phyloP scores from a whole-genome alignment of 768 basidiomycete species.

The Pulveroboletus sp. region DNA sequence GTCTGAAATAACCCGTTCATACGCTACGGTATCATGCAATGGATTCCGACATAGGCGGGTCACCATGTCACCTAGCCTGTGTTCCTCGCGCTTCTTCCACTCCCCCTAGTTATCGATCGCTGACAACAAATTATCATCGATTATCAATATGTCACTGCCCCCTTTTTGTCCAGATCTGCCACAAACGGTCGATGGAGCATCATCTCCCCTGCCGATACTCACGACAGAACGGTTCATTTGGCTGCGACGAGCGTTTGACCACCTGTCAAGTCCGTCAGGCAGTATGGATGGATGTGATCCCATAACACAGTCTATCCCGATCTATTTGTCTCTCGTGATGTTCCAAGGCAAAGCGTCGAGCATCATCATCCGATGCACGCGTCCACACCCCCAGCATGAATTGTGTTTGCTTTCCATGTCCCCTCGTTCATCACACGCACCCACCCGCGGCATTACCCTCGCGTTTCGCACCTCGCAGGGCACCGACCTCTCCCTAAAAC shows the following conservation, averaged over 20 bases:
- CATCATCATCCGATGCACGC: background rate
- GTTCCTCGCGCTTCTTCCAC: background rate
- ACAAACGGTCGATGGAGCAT: background rate
- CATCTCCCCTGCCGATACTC: background rate
- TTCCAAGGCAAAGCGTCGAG: background rate
- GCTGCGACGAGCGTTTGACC: background rate
- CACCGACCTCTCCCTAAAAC: background rate
- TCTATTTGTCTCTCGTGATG: background rate
- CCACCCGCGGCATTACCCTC: background rate
- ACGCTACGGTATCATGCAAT: slow-evolving; percentile 1
- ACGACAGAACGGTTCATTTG: background rate
- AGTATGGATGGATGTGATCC: background rate
- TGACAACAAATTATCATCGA: background rate
- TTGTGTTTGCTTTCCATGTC: background rate
- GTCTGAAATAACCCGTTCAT: background rate
- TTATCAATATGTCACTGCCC: background rate
- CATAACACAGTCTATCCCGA: background rate
- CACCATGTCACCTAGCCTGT: background rate
- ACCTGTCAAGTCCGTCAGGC: background rate
- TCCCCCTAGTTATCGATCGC: background rate
- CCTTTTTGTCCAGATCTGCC: background rate
- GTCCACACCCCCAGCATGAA: background rate
- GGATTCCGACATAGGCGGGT: background rate
- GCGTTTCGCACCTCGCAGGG: slow-evolving; percentile 1
- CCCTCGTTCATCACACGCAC: background rate